Base-by-base conservation (phyloP, 306 rosid species). In the Cicer cuneatum region DNA sequence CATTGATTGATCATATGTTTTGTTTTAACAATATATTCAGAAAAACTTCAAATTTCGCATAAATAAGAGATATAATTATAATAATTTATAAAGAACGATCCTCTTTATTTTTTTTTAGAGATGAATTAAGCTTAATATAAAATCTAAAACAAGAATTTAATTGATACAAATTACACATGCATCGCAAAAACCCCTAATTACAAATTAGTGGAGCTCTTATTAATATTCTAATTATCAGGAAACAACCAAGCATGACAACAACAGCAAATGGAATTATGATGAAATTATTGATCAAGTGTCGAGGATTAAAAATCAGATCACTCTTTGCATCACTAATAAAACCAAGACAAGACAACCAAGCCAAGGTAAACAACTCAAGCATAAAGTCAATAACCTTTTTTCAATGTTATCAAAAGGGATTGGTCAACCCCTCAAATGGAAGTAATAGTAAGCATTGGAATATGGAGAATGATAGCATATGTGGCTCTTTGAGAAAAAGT, bases 251-350 rank as follows among this genome's bases (percentile, higher is more conserved):
- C 49, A 18, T 33, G 61, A 48, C 60, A 33, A 54, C 73, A 45
- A 76, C 70, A 6, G 0, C 42, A 35, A 81, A 63, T 16, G 83
- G 83, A 21, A 57, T 79, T 9, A 75, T 88, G 29, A 76, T 80
- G 86, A 88, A 83, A 58, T 37, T 84, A 46, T 24, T 88, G 56
- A 80, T 81, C 42, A 88, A 84, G 80, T 73, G 84, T 63, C 57
- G 75, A 84, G 80, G 82, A 37, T 75, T 72, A 54, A 84, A 83
- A 62, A 72, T 86, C 2, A 75, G 83, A 53, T 76, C 82, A 40
- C 14, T 80, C 5, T 37, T 86, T 16, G 66, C 90, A 59, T 78
- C 89, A 59, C 53, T 86, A 5, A 48, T 62, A 12, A 88, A 84
- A 33, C 78, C 83, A 39, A 24, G 66, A 48, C 79, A 62, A 16